Evolutionary conservation across 2,329 filamentous ascomycete genomes (phyloP), one percentile per base, ranked within the genome.

Genomic region (Fusarium nanum): DNA sequence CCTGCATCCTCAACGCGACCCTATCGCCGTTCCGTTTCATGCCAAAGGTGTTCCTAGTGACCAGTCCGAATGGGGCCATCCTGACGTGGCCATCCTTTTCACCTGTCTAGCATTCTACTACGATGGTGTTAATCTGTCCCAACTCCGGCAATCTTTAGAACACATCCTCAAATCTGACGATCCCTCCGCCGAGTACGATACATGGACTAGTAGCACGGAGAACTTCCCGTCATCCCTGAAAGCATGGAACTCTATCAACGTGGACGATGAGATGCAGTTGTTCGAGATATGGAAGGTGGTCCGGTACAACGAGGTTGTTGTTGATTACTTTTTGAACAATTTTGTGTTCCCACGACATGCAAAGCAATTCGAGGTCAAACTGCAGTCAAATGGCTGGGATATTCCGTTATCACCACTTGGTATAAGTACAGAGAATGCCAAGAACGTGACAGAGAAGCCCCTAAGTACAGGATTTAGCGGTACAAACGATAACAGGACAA

Each of bases 51-150:
- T 84, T 0, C 90, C 91, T 0, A 86, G 85, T 0, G 85, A 88
- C 0, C 84, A 88, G 22, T 87, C 89, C 0, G 91, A 93, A 72
- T 93, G 87, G 78, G 88, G 89, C 0, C 91, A 93, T 68, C 89
- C 90, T 0, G 85, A 93, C 71, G 88, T 92, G 0, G 84, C 87
- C 0, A 90, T 93, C 9, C 48, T 89, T 0, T 81, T 93, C 7
- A 93, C 91, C 0, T 89, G 87, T 13, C 78, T 94, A 0, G 84
- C 86, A 0, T 92, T 91, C 71, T 93, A 93, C 71, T 91, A 92
- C 52, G 76, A 81, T 2, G 90, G 90, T 0, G 76, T 92, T 0
- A 83, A 60, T 4, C 63, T 80, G 3, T 56, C 75, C 0, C 88
- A 91, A 56, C 79, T 90, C 0, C 81, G 79, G 3, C 81, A 86